Evolutionary conservation across 306 rosid species (phyloP).

Genomic region (Vigna reflexopilosa): DNA sequence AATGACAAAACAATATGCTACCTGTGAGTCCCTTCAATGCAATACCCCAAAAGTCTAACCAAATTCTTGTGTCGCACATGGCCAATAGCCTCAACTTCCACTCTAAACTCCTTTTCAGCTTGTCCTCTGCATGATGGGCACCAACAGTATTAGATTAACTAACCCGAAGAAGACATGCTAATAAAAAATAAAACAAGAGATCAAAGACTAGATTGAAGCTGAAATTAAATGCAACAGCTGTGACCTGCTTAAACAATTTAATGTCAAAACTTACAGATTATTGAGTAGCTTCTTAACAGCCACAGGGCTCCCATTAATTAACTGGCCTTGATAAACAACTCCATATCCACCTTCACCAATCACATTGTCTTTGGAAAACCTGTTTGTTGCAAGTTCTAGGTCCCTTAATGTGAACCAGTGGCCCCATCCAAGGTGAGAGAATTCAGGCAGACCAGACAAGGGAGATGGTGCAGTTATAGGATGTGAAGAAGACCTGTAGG

Average conservation of each 20-base stretch:
- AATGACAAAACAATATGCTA: constrained; percentile 44
- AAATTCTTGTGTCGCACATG: constrained; percentile 93
- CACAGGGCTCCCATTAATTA: constrained; percentile 83
- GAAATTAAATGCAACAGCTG: not conserved
- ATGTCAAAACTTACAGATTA: constrained; percentile 70
- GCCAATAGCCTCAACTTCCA: constrained; percentile 97
- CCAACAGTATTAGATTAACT: constrained; percentile 33
- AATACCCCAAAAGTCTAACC: constrained; percentile 89
- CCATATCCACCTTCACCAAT: constrained; percentile 99
- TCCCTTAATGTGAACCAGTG: constrained; percentile 97
- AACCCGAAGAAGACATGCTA: constrained; percentile 37
- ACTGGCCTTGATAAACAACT: constrained; percentile 77
- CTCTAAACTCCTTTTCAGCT: constrained; percentile 94
- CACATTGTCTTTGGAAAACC: constrained; percentile 81
- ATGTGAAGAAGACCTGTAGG: constrained; percentile 55
- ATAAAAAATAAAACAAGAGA: not conserved
- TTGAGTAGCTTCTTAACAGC: constrained; percentile 94
- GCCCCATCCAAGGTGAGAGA: constrained; percentile 98
- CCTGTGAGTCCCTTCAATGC: constrained; percentile 98
- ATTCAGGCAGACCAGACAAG: constrained; percentile 84
- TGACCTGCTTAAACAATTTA: constrained; percentile 25
- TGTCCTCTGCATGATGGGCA: constrained; percentile 71
- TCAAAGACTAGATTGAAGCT: constrained; percentile 8
- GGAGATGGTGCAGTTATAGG: constrained; percentile 72
- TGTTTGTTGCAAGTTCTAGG: constrained; percentile 85